phyloP scores from a whole-genome alignment of 768 basidiomycete genomes.

The Lactifluus volemus region DNA sequence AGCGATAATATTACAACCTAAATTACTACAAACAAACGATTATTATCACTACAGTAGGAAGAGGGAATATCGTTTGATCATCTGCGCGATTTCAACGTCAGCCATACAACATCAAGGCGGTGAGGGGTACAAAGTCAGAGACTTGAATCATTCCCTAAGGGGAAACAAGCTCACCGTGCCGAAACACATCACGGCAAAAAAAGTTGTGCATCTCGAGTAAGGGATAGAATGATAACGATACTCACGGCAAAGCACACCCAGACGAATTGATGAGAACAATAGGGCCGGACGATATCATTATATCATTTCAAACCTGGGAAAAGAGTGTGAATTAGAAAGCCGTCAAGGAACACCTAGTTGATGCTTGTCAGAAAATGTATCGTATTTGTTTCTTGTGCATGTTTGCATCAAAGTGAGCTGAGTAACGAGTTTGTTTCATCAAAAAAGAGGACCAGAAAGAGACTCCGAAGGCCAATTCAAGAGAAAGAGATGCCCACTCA shows the following conservation, averaged over 20 bases:
- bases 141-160: slow-evolving; percentile 79
- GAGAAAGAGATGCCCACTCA: slow-evolving; percentile 1
- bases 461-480: neutral
- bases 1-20: neutral
- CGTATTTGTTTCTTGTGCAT: slow-evolving; percentile 47
- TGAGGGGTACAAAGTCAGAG: slow-evolving; percentile 40
- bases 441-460: slow-evolving; percentile 6
- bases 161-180: slow-evolving; percentile 43
- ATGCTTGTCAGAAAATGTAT: slow-evolving; percentile 31
- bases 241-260: slow-evolving; percentile 23
- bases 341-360: neutral
- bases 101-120: neutral
- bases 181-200: slow-evolving; percentile 46
- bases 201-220: slow-evolving; percentile 36
- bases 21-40: neutral
- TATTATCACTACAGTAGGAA: neutral
- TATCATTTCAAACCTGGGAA: neutral
- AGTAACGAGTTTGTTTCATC: slow-evolving; percentile 33
- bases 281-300: neutral
- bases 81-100: neutral
- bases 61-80: neutral
- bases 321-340: slow-evolving; percentile 1
- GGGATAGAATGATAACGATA: slow-evolving; percentile 9
- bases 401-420: slow-evolving; percentile 58
- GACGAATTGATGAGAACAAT: neutral